Conservation (phyloP, 805 yeast genomes). For the Barnettozyma botsteinii region DNA sequence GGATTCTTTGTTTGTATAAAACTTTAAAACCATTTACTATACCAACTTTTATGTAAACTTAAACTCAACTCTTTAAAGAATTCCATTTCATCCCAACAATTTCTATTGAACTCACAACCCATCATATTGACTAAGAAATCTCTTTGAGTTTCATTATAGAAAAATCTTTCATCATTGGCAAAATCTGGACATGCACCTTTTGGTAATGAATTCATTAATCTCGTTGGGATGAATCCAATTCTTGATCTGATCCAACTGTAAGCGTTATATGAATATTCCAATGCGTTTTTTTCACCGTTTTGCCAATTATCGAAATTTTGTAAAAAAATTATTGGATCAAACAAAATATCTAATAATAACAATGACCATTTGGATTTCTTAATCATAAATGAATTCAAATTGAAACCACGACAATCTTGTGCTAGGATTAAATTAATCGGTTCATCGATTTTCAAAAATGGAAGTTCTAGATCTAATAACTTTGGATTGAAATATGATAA, state of each 20-base stretch:
- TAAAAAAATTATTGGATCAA: constrained; percentile 37
- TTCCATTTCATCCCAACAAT: constrained; percentile 38
- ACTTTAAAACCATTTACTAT: constrained; percentile 4
- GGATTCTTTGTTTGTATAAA: no score
- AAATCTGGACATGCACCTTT: constrained; percentile 32
- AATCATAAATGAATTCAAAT: constrained; percentile 34
- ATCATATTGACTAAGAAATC: constrained; percentile 36
- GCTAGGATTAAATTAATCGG: constrained; percentile 33
- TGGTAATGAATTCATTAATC: constrained; percentile 33
- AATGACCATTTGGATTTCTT: constrained; percentile 35
- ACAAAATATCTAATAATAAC: constrained; percentile 32
- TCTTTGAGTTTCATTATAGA: constrained; percentile 31
- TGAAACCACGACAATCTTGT: constrained; percentile 40
- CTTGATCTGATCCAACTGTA: constrained; percentile 37
- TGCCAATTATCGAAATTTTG: constrained; percentile 36
- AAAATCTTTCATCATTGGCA: constrained; percentile 28
- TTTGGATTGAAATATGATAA: constrained; percentile 33
- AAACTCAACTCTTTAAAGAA: constrained; percentile 29
- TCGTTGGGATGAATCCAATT: constrained; percentile 35
- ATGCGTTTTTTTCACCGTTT: constrained; percentile 34
- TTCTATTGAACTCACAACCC: constrained; percentile 33
- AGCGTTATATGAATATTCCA: constrained; percentile 32
- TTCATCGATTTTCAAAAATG: constrained; percentile 26
- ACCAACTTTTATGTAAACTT: constrained; percentile 30
- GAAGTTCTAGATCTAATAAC: constrained; percentile 27